Evolutionary conservation across 2,329 filamentous ascomycete genomes (phyloP), one percentile per base, ranked within the genome.

Genomic region (Claviceps humidiphila): DNA sequence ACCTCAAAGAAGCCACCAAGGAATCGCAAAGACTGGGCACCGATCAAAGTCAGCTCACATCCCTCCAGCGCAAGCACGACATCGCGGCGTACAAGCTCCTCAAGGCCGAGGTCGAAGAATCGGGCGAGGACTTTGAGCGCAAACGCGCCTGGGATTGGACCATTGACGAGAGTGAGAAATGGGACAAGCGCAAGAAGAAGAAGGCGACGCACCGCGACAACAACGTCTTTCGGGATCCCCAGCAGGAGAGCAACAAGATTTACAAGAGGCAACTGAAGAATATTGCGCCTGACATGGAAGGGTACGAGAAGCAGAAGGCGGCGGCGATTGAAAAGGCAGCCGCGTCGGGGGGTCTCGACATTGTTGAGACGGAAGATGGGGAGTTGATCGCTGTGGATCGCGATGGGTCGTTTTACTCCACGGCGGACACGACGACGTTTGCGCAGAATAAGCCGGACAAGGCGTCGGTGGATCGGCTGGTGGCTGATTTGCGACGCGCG

Each of bases 121-220:
- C 77, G 0, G 89, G 89, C 38, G 89, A 87, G 52, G 93, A 97
- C 67, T 98, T 97, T 64, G 93, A 98, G 75, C 87, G 93, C 59
- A 96, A 97, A 71, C 84, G 93, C 42, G 93, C 93, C 1, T 98
- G 93, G 93, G 93, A 97, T 71, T 98, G 93, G 87, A 98, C 93
- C 1, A 74, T 91, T 6, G 93, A 98, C 58, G 93, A 98, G 71
- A 87, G 82, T 60, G 93, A 96, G 71, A 81, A 79, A 59, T 98
- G 93, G 93, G 93, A 98, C 68, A 85, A 84, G 71, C 84, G 90
- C 37, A 73, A 94, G 66, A 87, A 85, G 63, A 95, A 95, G 76
- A 94, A 89, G 72, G 80, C 81, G 54, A 79, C 80, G 17, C 85
- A 87, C 62, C 78, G 86, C 56, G 88, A 95, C 65, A 84, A 91